Percentiles rank a stretch among this genome's conserved stretches.
Conservation (phyloP, 179 eudicot species). For the Camellia oleifera region DNA sequence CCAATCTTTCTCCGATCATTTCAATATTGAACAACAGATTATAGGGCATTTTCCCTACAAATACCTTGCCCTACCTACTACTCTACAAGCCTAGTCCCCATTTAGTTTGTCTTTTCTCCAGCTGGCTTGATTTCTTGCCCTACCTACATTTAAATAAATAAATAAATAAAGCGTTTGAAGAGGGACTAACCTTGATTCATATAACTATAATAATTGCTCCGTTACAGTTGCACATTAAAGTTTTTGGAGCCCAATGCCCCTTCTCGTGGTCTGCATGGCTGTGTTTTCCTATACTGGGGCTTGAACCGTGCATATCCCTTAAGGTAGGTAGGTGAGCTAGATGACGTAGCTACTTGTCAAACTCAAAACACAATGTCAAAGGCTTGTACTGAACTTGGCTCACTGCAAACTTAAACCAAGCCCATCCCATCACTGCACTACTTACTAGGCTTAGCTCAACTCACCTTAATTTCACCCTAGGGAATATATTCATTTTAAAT, state of each 20-base stretch:
- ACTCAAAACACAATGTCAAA: background rate
- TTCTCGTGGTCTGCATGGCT: background rate
- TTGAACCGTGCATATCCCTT: background rate
- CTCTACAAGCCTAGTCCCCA: background rate
- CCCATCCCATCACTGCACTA: background rate
- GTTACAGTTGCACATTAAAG: background rate
- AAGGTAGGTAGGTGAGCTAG: background rate
- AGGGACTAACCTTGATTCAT: background rate
- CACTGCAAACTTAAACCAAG: background rate
- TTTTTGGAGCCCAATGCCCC: background rate
- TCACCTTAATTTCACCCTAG: background rate
- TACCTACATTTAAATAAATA: background rate
- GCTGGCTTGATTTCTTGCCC: background rate
- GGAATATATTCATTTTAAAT: background rate
- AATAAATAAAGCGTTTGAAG: background rate
- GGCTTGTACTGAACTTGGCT: slow-evolving; percentile 3
- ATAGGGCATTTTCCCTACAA: background rate
- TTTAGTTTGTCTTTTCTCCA: background rate
- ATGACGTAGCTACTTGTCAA: background rate
- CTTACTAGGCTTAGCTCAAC: slow-evolving; percentile 2
- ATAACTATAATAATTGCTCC: background rate
- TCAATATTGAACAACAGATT: background rate
- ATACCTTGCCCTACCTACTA: background rate
- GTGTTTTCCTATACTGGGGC: background rate
- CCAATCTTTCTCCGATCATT: background rate